Base-by-base conservation (phyloP, 1,284 basidiomycete genomes). In the Apiotrichum porosum region DNA sequence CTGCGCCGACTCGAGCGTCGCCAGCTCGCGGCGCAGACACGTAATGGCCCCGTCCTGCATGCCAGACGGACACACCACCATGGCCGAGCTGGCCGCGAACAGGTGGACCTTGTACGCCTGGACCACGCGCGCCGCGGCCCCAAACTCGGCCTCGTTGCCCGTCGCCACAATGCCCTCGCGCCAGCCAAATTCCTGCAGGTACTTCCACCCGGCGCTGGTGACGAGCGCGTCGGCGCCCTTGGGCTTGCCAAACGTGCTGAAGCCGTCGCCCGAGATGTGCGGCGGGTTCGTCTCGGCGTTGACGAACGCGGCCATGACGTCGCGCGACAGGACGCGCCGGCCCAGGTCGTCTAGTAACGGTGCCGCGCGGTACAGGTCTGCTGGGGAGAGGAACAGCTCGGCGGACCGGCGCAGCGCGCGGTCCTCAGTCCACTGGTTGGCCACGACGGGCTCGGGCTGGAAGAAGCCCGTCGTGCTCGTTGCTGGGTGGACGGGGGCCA, bases 21-120 rank as follows among this genome's bases (percentile, higher is more conserved):
- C 18, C 14, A 48, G 46, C 14, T 48, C 42, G n/a, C 28, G 32
- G 2, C 35, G 32, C 22, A 52, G 46, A 1, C 47, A 46, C 1
- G 39, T 15, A 26, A 45, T 39, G 6, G 51, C 51, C n/a, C 51
- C 51, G 31, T 52, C 51, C 46, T 52, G 51, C 51, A 52, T 52
- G 5, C 38, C 42, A 14, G 18, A 31, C 5, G 51, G 51, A 21
- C 51, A 52, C 1, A 36, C 38, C 2, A 41, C 42, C 9, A 40
- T 44, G 10, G 51, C 37, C 10, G 46, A 36, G 6, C 17, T 19
- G 3, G 42, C 31, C 34, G 24, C 18, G 46, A 46, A 52, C 24
- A 52, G 42, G 14, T 39, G 30, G 17, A 52, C 32, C 42, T 30
- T 35, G 22, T 48, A 32, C 28, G 35, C 33, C 42, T 52, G 46